phyloP scores from a whole-genome alignment of 2,329 filamentous ascomycete species.

The Penicillium concentricum region DNA sequence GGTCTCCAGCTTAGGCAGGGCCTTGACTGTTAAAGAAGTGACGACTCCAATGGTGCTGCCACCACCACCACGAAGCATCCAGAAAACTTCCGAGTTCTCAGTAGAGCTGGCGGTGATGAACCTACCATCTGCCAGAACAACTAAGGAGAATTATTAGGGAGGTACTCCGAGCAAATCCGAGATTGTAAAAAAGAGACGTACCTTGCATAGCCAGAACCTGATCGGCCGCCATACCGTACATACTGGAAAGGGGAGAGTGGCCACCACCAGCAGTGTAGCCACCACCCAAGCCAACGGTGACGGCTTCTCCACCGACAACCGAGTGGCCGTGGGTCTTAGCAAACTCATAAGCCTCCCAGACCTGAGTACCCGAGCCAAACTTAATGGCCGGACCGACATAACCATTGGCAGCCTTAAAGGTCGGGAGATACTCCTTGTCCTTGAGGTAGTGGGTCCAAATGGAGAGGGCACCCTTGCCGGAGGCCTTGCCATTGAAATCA shows the following conservation, averaged over 20 bases:
- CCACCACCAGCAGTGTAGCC: conserved; percentile 47
- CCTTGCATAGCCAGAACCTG: conserved; percentile 52
- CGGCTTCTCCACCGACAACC: conserved; percentile 53
- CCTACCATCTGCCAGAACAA: conserved; percentile 16
- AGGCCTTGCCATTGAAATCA: conserved; percentile 52
- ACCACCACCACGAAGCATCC: conserved; percentile 56
- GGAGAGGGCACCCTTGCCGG: conserved; percentile 52
- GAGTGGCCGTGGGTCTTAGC: conserved; percentile 47
- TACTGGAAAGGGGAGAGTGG: conserved; percentile 44
- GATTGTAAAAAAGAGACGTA: background rate
- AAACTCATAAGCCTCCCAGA: conserved; percentile 49
- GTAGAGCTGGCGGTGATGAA: conserved; percentile 22
- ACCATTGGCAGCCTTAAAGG: conserved; percentile 31
- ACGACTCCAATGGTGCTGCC: conserved; percentile 52
- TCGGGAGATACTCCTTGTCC: conserved; percentile 29
- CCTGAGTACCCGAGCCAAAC: conserved; percentile 53
- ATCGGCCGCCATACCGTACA: conserved; percentile 58
- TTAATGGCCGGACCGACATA: conserved; percentile 55
- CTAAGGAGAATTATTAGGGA: background rate
- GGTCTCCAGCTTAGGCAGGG: conserved; percentile 17
- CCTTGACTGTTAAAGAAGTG: conserved; percentile 32
- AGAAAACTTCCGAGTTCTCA: conserved; percentile 47
- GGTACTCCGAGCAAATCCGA: background rate
- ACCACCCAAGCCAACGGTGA: conserved; percentile 52
- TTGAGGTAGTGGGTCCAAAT: conserved; percentile 28